Evolutionary conservation across 2,329 filamentous ascomycete genomes (phyloP), one percentile per base, ranked within the genome.

Genomic region (Tricladium varicosporioides): DNA sequence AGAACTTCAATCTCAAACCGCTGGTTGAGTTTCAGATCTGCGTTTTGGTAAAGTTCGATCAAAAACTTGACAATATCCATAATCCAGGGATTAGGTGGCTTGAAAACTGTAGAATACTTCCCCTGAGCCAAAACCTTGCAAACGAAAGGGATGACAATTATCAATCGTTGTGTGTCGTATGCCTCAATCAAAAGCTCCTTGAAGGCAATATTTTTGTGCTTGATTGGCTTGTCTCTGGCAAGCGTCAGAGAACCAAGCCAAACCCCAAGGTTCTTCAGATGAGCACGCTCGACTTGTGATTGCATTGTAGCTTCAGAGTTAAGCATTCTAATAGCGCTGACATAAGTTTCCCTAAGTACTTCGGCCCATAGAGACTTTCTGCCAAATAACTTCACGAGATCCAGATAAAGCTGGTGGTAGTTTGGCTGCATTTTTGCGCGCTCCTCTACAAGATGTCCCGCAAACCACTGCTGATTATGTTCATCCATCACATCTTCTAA

Each of bases 1-100:
- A 99, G 81, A 22, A 99, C 92, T 73, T 99, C 94, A 57, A 99
- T 97, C 73, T 99, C 94, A 66, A 99, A 99, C 68, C 97, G 99
- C 51, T 96, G 86, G 65, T 97, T 97, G 40, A 99, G 82, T 72
- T 97, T 97, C 55, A 99, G 78, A 66, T 97, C 93, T 13, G 91
- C 91, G 67, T 89, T 89, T 68, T 96, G 88, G 69, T 99, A 99
- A 3, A 99, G 80, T 69, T 99, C 95, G 66, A 96, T 90, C 36
- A 99, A 80, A 7, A 97, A 79, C 62, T 90, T 84, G 54, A 99
- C 85, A 53, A 99, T 94, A 67, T 99, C 94, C 89, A 97, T 96
- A 46, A 97, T 74, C 94, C 94, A 99, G 1, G 94, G 94, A 67
- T 99, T 99, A 1, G 94, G 94, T 10, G 93, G 92, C 56, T 86